A percentile compares a stretch with the other conserved stretches of the same genome.
Conservation (phyloP, 306 rosid species). For the Prunus mongolica region DNA sequence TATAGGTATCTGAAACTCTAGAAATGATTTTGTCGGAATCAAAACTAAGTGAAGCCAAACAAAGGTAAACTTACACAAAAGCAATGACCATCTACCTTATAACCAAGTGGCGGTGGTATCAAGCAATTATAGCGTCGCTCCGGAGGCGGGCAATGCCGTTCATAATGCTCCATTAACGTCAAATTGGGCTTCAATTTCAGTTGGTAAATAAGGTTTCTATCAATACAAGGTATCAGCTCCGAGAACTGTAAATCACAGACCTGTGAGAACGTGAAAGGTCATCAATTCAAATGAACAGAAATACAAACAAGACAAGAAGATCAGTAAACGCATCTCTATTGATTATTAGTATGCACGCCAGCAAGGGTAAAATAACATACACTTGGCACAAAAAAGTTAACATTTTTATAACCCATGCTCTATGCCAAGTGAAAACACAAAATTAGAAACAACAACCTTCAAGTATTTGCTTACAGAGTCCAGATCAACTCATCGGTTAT, state of each 20-base stretch:
- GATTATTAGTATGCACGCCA: too few species aligned
- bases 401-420: neutral
- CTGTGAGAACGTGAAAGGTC: constrained; percentile 19
- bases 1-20: constrained; percentile 53
- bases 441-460: neutral
- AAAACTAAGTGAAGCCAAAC: constrained; percentile 19
- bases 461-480: neutral
- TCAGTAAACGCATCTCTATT: neutral
- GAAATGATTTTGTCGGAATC: constrained; percentile 20
- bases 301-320: neutral
- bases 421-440: neutral
- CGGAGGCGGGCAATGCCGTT: constrained; percentile 54
- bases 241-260: constrained; percentile 44
- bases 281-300: neutral
- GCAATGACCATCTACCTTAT: constrained; percentile 39
- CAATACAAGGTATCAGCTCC: constrained; percentile 61
- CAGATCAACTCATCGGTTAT: neutral
- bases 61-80: neutral
- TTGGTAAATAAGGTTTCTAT: constrained; percentile 46
- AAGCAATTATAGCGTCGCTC: constrained; percentile 55
- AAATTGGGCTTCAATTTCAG: constrained; percentile 47
- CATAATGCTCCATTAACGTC: constrained; percentile 60
- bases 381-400: neutral
- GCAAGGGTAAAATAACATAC: too few species aligned
- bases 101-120: constrained; percentile 51